These are phyloP conservation scores for Emergomyces pasteurianus DNA, from an alignment of 2,329 filamentous ascomycete species.

Conservation along the genomic window DNA sequence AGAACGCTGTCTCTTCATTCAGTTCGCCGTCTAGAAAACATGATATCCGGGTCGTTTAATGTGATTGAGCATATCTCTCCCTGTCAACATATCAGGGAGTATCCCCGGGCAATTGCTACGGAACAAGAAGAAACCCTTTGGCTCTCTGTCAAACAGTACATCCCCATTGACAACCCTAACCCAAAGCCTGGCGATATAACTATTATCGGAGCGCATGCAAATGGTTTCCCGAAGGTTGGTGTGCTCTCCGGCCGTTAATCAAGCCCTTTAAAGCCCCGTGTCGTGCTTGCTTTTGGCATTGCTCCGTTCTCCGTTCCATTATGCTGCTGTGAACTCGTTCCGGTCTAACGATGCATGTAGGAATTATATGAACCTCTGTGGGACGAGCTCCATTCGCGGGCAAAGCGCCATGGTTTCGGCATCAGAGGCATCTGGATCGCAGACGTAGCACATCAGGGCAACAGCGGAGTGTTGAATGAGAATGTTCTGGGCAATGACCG, in stretches of 20 bases:
- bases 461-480: conserved; percentile 68
- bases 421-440: conserved; percentile 83
- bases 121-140: conserved; percentile 63
- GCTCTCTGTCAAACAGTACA: conserved; percentile 79
- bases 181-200: conserved; percentile 68
- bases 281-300: background rate
- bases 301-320: background rate
- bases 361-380: conserved; percentile 89
- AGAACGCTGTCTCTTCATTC: background rate
- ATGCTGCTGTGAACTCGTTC: background rate
- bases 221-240: conserved; percentile 76
- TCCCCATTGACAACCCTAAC: conserved; percentile 55
- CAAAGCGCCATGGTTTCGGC: conserved; percentile 48
- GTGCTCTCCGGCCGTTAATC: background rate
- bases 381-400: conserved; percentile 59
- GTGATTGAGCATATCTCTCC: conserved; percentile 63
- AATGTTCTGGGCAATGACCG: conserved; percentile 69
- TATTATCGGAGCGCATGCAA: conserved; percentile 76
- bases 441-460: conserved; percentile 76
- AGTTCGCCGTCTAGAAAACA: background rate
- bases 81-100: conserved; percentile 71
- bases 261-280: too few species aligned
- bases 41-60: conserved; percentile 26
- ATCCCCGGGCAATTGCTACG: conserved; percentile 57
- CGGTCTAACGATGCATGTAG: conserved; percentile 28